Percentiles rank a stretch among this genome's conserved stretches.
These are phyloP conservation scores for Pseudogymnoascus sp. DNA, from an alignment of 2,329 filamentous ascomycete genomes.

Conservation along the genomic window DNA sequence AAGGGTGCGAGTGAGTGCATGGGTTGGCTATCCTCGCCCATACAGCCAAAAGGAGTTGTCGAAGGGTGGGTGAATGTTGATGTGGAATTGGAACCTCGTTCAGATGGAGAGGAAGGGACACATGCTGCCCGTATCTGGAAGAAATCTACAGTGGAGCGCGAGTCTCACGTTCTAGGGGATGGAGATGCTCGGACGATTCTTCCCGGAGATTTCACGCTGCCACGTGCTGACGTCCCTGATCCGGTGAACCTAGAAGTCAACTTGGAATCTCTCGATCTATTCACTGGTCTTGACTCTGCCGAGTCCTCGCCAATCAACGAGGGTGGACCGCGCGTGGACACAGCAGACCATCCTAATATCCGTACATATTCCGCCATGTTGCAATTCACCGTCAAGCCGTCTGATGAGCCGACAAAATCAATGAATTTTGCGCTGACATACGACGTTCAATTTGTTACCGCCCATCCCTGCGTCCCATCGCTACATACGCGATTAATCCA, in stretches of 20 bases:
- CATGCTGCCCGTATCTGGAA: slow-evolving; percentile 54
- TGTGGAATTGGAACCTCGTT: slow-evolving; percentile 39
- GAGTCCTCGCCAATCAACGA: not conserved
- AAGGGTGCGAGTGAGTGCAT: slow-evolving; percentile 56
- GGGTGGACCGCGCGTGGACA: slow-evolving; percentile 15
- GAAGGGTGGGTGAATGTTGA: slow-evolving; percentile 54
- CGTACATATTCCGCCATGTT: slow-evolving; percentile 27
- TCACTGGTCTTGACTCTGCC: slow-evolving; percentile 19
- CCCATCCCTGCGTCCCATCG: slow-evolving; percentile 55
- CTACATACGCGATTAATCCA: slow-evolving; percentile 49
- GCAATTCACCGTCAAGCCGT: slow-evolving; percentile 20
- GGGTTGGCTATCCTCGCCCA: slow-evolving; percentile 59
- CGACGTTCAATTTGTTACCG: slow-evolving; percentile 58
- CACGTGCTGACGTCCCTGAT: slow-evolving; percentile 45
- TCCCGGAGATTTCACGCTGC: slow-evolving; percentile 55
- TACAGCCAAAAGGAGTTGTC: slow-evolving; percentile 41
- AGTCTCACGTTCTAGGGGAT: slow-evolving; percentile 53
- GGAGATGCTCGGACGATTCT: slow-evolving; percentile 45
- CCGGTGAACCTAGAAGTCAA: slow-evolving; percentile 39
- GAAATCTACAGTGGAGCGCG: slow-evolving; percentile 49
- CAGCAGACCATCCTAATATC: slow-evolving; percentile 16
- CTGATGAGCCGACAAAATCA: slow-evolving; percentile 19
- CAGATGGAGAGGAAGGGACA: slow-evolving; percentile 42
- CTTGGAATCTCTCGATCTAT: slow-evolving; percentile 44
- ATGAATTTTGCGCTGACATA: slow-evolving; percentile 37